Base-by-base conservation (phyloP, 1,284 basidiomycete genomes). In the Pascua guehoae region DNA sequence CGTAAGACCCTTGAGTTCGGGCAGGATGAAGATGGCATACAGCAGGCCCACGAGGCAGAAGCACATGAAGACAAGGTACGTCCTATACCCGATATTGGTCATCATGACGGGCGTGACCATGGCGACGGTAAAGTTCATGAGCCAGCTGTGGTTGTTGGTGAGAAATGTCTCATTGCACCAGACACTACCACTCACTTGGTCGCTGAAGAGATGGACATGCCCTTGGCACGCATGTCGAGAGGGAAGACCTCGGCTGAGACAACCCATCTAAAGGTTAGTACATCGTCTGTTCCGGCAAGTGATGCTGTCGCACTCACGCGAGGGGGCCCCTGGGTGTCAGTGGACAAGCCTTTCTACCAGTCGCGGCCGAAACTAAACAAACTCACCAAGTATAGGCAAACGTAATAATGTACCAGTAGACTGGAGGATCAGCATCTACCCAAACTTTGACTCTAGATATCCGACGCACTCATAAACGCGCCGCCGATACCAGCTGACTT, bases 121-220 rank as follows among this genome's bases (percentile, higher is more conserved):
- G n/a, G 73, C 75, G 32, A 77, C 73, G 17, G 70, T 71, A 52
- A 76, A 76, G 66, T 76, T 75, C 69, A 72, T 68, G 44, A 64
- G 43, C 62, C 52, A 47, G 24, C 24, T 32, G 24, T 32, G 24
- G 24, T 32, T 32, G 51, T 15, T 39, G 47, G 15, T 32, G 16
- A 36, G 49, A 7, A 5, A 41, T 18, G 38, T 41, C 7, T 16
- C 16, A 32, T 5, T 4, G 38, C 39, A 17, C 40, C 41, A 37
- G 51, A 58, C 36, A 36, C 24, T 32, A 32, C 24, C 7, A 32
- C 24, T 54, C 66, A 72, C 56, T 75, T 75, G 53, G 69, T 64
- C 16, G 66, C 69, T 1, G 68, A 67, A 1, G 69, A 71, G 51
- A 75, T 67, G 12, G 64, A 61, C 75, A 77, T 75, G 44, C 75